phyloP scores from a whole-genome alignment of 176 grass and related monocot species.

The Triticum urartu region DNA sequence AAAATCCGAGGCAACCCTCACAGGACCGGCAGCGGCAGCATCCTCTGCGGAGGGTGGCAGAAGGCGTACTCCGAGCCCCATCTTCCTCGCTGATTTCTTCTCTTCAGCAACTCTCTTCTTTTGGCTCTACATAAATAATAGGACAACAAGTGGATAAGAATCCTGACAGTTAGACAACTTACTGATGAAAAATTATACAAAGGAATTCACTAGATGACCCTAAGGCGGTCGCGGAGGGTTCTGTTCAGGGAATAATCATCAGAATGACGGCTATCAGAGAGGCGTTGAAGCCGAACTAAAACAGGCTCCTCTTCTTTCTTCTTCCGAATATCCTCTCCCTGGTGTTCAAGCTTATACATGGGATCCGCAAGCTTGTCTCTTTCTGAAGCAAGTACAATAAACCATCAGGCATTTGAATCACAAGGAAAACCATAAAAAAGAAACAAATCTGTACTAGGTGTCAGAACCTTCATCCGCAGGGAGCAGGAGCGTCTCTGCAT shows the following conservation, averaged over 20 bases:
- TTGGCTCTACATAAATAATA: slow-evolving; percentile 73
- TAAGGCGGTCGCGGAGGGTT: slow-evolving; percentile 69
- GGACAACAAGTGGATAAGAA: slow-evolving; percentile 43
- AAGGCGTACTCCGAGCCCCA: slow-evolving; percentile 78
- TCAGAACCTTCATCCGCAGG: slow-evolving; percentile 84
- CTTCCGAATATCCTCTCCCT: slow-evolving; percentile 84
- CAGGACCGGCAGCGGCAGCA: slow-evolving; percentile 46
- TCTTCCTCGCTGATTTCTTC: slow-evolving; percentile 60
- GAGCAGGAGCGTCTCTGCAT: slow-evolving; percentile 86
- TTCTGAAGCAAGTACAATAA: slow-evolving; percentile 51
- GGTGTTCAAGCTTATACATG: slow-evolving; percentile 93
- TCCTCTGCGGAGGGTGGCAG: slow-evolving; percentile 78
- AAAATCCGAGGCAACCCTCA: slow-evolving; percentile 79
- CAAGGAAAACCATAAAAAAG: not conserved
- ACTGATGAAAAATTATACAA: not conserved
- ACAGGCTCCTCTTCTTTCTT: slow-evolving; percentile 95
- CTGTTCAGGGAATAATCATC: slow-evolving; percentile 88
- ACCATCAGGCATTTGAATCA: slow-evolving; percentile 34
- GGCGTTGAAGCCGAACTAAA: slow-evolving; percentile 76
- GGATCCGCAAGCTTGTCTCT: slow-evolving; percentile 89
- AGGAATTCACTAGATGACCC: slow-evolving; percentile 52
- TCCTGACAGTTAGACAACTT: not conserved
- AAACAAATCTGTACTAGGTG: not conserved
- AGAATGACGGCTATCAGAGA: slow-evolving; percentile 71
- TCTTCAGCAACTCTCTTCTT: slow-evolving; percentile 83